These are phyloP conservation scores for Phytopythium oedochilum DNA, from an alignment of 352 stramenopile species.

Conservation along the genomic window DNA sequence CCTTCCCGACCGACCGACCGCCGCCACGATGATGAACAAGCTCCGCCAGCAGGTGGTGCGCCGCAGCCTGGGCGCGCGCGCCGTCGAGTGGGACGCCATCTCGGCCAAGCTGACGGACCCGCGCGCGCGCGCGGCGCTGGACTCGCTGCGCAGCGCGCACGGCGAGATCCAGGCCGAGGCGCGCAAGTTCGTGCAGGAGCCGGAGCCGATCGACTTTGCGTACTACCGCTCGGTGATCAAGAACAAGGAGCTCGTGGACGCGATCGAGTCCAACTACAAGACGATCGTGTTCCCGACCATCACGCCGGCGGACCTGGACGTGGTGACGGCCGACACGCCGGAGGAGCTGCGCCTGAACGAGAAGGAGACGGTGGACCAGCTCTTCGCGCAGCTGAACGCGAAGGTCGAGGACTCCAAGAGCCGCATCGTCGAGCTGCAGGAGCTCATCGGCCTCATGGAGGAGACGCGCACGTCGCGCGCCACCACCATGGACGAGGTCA, in stretches of 20 bases:
- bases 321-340: constrained; percentile 33
- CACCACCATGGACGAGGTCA: constrained; percentile 83
- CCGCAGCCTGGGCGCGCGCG: constrained; percentile 44
- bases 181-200: constrained; percentile 67
- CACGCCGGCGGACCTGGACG: constrained; percentile 67
- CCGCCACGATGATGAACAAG: constrained; percentile 47
- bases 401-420: constrained; percentile 85
- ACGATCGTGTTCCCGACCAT: constrained; percentile 81
- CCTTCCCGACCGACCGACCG: background rate
- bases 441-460: constrained; percentile 79
- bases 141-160: constrained; percentile 75
- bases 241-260: constrained; percentile 87
- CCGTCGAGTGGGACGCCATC: constrained; percentile 65
- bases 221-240: constrained; percentile 85
- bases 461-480: constrained; percentile 79
- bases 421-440: constrained; percentile 82
- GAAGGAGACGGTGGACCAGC: constrained; percentile 69
- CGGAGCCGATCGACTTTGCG: constrained; percentile 81
- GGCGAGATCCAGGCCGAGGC: constrained; percentile 74
- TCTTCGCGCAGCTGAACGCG: constrained; percentile 71
- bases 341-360: constrained; percentile 71
- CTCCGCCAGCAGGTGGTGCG: constrained; percentile 75
- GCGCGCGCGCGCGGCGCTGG: constrained; percentile 66
- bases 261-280: constrained; percentile 84
- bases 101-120: constrained; percentile 75